A percentile compares a stretch with the other conserved stretches of the same genome.
These are phyloP conservation scores for Aquilaria malaccensis DNA, from an alignment of 345 rosid species.

Conservation along the genomic window DNA sequence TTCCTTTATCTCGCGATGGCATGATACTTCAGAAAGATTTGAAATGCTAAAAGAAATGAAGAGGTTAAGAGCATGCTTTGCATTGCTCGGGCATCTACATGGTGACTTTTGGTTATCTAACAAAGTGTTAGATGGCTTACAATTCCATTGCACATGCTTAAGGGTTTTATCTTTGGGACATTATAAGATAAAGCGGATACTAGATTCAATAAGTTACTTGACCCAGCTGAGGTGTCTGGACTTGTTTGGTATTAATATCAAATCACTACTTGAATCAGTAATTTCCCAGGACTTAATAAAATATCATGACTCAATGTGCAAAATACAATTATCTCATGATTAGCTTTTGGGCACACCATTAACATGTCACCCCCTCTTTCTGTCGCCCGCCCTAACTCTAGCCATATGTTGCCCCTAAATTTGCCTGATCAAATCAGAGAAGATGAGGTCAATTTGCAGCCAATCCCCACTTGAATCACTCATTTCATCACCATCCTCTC, in stretches of 20 bases:
- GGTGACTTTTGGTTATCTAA: neutral
- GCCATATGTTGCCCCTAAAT: too few species aligned
- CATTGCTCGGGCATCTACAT: neutral
- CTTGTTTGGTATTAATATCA: conserved; percentile 12
- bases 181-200: conserved; percentile 8
- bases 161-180: conserved; percentile 16
- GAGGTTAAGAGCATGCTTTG: conserved; percentile 9
- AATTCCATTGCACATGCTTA: conserved; percentile 9
- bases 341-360: too few species aligned
- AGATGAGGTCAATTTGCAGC: too few species aligned
- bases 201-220: conserved; percentile 16
- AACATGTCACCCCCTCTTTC: too few species aligned
- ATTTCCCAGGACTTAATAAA: too few species aligned
- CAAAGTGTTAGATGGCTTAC: conserved; percentile 4
- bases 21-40: neutral
- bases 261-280: conserved; percentile 3
- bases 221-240: conserved; percentile 15
- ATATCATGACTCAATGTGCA: too few species aligned
- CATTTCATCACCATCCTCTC: too few species aligned
- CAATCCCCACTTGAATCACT: too few species aligned
- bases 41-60: neutral
- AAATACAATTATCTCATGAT: too few species aligned
- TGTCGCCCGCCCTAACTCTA: too few species aligned
- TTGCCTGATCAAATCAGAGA: too few species aligned
- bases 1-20: neutral